Evolutionary conservation across 73 alveolate species (phyloP).

Genomic region (Durusdinium trenchii): DNA sequence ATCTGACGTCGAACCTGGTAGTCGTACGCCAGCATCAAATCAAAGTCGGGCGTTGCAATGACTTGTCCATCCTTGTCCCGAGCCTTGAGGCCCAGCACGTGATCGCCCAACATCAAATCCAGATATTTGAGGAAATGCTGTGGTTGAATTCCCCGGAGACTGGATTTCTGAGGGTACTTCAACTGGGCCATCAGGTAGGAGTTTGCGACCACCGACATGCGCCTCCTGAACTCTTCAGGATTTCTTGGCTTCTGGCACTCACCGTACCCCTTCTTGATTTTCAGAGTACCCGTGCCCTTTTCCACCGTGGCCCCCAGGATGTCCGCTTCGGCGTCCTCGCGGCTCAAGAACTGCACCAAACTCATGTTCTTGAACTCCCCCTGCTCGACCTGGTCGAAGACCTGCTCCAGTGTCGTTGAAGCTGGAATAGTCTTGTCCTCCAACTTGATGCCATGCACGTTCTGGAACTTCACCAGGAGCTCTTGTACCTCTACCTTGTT

Average conservation of each 20-base stretch:
- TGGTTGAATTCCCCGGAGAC: background rate
- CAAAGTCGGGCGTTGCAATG: background rate
- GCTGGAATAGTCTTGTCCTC: background rate
- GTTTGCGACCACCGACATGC: constrained; percentile 10
- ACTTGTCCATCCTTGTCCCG: background rate
- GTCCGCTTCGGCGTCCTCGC: constrained; percentile 16
- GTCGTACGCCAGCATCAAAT: constrained; percentile 10
- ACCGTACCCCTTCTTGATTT: background rate
- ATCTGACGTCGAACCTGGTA: constrained; percentile 4
- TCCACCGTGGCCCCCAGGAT: background rate
- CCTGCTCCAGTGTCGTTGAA: background rate
- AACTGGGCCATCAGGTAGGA: background rate
- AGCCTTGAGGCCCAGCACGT: background rate
- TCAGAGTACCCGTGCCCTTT: background rate
- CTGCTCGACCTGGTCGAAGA: background rate
- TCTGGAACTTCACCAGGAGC: background rate
- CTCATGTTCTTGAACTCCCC: background rate
- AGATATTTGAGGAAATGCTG: background rate
- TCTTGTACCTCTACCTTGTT: background rate
- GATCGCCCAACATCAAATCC: constrained; percentile 17
- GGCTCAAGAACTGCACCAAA: background rate
- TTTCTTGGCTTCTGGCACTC: background rate
- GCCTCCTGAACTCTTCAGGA: background rate
- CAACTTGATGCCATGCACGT: background rate
- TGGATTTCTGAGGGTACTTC: background rate